phyloP scores from a whole-genome alignment of 129 eudicot species.

The Chrysanthemum lavandulifolium region DNA sequence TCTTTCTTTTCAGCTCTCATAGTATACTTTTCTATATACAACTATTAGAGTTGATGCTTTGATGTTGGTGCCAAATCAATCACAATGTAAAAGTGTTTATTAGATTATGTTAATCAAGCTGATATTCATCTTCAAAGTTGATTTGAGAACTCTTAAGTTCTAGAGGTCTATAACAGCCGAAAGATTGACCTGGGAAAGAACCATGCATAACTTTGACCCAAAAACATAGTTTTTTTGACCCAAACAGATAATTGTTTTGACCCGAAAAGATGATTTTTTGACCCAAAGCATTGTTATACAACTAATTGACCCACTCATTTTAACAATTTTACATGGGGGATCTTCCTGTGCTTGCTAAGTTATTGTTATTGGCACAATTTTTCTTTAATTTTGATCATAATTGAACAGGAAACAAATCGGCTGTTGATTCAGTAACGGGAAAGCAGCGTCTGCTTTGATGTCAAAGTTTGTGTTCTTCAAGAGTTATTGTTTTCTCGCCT shows the following conservation, averaged over 20 bases:
- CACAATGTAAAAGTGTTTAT: background rate
- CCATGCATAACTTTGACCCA: too few relatives aligned
- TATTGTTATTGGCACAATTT: background rate
- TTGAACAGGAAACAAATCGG: conserved; percentile 61
- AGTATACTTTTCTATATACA: background rate
- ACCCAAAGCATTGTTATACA: too few relatives aligned
- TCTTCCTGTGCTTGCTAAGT: too few relatives aligned
- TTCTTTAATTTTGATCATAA: background rate
- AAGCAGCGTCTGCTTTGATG: conserved; percentile 71
- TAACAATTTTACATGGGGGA: too few relatives aligned
- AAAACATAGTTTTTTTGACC: too few relatives aligned
- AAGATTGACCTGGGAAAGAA: background rate
- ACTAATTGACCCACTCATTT: too few relatives aligned
- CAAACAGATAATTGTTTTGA: too few relatives aligned
- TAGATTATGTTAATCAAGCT: background rate
- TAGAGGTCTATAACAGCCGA: background rate
- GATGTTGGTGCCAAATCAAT: conserved; percentile 5
- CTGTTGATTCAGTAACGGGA: conserved; percentile 83
- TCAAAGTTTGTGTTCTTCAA: conserved; percentile 5
- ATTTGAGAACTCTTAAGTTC: background rate
- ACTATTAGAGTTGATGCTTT: background rate
- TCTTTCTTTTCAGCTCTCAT: background rate
- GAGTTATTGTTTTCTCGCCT: background rate
- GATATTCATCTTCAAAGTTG: background rate
- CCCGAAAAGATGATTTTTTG: too few relatives aligned